These are phyloP conservation scores for Barnettozyma hawaiiensis DNA, from an alignment of 1,139 yeast species.

Conservation along the genomic window DNA sequence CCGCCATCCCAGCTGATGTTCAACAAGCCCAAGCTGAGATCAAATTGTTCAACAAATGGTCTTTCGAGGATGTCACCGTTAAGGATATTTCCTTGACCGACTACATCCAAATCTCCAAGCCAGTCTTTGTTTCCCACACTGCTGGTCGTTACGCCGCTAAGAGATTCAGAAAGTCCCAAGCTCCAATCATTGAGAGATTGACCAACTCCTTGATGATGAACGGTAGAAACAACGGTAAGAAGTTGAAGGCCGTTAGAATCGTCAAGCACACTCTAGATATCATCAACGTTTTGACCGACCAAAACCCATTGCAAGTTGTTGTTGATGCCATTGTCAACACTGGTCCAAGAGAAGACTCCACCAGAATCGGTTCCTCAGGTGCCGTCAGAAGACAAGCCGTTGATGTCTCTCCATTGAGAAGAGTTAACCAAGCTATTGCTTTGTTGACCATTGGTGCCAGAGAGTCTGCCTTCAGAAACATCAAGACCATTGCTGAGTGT, in stretches of 20 bases:
- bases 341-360: constrained; percentile 99
- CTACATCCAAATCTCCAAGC: constrained; percentile 96
- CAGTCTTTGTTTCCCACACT: constrained; percentile 97
- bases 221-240: constrained; percentile 99
- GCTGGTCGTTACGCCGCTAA: constrained; percentile 99
- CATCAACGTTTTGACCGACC: constrained; percentile 95
- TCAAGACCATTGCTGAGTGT: constrained; percentile 99
- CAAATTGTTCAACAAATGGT: constrained; percentile 99
- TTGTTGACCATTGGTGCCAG: constrained; percentile 99
- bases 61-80: constrained; percentile 94
- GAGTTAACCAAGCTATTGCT: constrained; percentile 99
- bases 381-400: constrained; percentile 99
- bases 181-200: constrained; percentile 98
- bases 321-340: constrained; percentile 99
- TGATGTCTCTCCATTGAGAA: constrained; percentile 99
- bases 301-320: constrained; percentile 98
- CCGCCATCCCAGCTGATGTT: constrained; percentile 94
- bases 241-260: constrained; percentile 99
- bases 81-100: constrained; percentile 98
- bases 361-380: constrained; percentile 99
- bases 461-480: constrained; percentile 99
- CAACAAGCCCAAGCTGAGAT: constrained; percentile 95
- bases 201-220: constrained; percentile 99
- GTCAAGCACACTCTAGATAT: constrained; percentile 99
- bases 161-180: constrained; percentile 99